A percentile compares a stretch with the other conserved stretches of the same genome.
These are phyloP conservation scores for Diutina catenulata DNA, from an alignment of 1,139 yeast species.

Conservation along the genomic window DNA sequence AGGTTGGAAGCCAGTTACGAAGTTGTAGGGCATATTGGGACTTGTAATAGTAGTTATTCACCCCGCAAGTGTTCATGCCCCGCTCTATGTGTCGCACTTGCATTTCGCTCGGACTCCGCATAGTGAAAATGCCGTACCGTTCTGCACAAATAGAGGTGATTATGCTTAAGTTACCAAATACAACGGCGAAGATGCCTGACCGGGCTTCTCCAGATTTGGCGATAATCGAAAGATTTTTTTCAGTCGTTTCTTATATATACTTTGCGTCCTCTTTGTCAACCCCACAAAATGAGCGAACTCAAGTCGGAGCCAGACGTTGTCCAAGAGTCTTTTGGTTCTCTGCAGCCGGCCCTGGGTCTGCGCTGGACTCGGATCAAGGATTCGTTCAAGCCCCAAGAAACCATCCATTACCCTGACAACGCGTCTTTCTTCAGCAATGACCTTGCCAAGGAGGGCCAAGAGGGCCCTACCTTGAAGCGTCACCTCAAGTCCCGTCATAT, in stretches of 20 bases:
- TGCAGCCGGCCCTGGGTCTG: neutral
- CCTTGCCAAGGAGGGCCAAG: neutral
- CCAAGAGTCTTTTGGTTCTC: neutral
- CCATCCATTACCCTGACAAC: neutral
- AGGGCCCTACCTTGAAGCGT: neutral
- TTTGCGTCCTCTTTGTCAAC: neutral
- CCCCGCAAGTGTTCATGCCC: no score
- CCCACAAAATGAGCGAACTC: neutral
- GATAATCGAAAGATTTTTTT: neutral
- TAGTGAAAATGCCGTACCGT: neutral
- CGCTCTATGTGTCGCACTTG: no score
- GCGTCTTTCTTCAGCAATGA: neutral
- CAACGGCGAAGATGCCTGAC: neutral
- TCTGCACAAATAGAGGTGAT: neutral
- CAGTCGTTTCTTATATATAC: neutral
- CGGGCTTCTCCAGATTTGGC: neutral
- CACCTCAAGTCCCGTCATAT: slow-evolving; percentile 23
- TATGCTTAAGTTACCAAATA: no score
- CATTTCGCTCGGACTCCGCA: no score
- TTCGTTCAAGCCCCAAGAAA: slow-evolving; percentile 1
- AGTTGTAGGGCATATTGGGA: no score
- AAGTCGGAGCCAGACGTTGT: neutral
- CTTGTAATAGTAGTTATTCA: no score
- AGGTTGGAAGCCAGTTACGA: no score
- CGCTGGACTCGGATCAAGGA: slow-evolving; percentile 1